phyloP scores from a whole-genome alignment of 2,329 filamentous ascomycete species.

The Sphaerulina musiva region DNA sequence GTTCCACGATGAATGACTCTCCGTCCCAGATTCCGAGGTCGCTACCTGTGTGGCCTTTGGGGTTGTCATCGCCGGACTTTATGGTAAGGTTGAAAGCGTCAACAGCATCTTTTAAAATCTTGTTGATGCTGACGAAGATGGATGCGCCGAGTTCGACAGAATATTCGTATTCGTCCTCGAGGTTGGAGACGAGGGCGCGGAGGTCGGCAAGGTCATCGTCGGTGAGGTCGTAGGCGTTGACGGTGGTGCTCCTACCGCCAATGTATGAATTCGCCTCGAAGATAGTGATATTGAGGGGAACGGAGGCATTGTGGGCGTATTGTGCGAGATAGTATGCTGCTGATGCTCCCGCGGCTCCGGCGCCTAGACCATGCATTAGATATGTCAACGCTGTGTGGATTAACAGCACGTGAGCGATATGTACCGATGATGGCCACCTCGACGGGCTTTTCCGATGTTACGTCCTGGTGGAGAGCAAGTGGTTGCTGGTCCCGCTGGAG shows the following conservation, averaged over 20 bases:
- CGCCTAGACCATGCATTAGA: constrained; percentile 51
- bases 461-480: constrained; percentile 7
- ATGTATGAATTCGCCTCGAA: constrained; percentile 74
- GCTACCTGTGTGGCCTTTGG: constrained; percentile 47
- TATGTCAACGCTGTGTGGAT: not conserved
- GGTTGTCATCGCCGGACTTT: constrained; percentile 29
- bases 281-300: constrained; percentile 71
- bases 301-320: constrained; percentile 56
- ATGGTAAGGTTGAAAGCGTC: constrained; percentile 62
- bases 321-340: constrained; percentile 74
- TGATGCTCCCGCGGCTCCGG: constrained; percentile 81
- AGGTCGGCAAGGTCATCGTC: constrained; percentile 45
- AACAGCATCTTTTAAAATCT: constrained; percentile 70
- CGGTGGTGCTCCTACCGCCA: constrained; percentile 81
- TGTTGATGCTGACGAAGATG: constrained; percentile 82
- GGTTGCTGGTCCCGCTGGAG: constrained; percentile 9
- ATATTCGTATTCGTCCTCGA: constrained; percentile 27
- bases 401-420: no score
- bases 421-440: constrained; percentile 20
- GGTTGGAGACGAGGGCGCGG: constrained; percentile 63
- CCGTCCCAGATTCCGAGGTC: constrained; percentile 82
- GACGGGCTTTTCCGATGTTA: constrained; percentile 5
- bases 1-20: constrained; percentile 57
- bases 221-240: constrained; percentile 58
- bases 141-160: constrained; percentile 83